Percentiles rank a stretch among this genome's conserved stretches.
Evolutionary conservation across 257 asterid species (phyloP).

Genomic region (Przewalskia tangutica): DNA sequence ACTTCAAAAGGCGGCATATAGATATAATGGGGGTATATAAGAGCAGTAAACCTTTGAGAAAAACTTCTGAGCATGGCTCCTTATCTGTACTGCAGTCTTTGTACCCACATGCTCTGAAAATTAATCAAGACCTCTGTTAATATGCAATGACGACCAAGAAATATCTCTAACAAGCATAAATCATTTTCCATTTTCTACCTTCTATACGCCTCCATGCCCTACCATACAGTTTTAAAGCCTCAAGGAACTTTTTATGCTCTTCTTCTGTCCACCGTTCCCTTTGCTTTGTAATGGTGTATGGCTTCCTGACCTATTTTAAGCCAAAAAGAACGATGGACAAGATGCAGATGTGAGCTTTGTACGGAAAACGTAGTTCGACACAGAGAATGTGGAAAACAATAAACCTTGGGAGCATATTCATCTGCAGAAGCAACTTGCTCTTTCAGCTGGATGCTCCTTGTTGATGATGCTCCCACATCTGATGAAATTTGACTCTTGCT

Average conservation of each 20-base stretch:
- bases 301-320: conserved; percentile 56
- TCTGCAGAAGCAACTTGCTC: conserved; percentile 34
- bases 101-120: conserved; percentile 76
- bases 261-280: conserved; percentile 92
- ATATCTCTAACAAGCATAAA: neutral
- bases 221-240: conserved; percentile 79
- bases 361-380: neutral
- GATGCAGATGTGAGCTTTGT: neutral
- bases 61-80: conserved; percentile 96
- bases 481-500: conserved; percentile 9
- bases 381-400: neutral
- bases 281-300: conserved; percentile 82
- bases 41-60: conserved; percentile 85
- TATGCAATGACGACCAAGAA: neutral
- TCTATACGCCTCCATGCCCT: conserved; percentile 95
- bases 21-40: conserved; percentile 36
- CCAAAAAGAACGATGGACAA: neutral
- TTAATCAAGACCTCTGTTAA: neutral
- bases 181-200: conserved; percentile 28
- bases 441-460: conserved; percentile 21
- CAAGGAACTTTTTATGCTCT: conserved; percentile 76
- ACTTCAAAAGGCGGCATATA: conserved; percentile 36
- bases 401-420: conserved; percentile 61
- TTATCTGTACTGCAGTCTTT: conserved; percentile 91
- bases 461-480: conserved; percentile 20